Evolutionary conservation across 2,329 filamentous ascomycete species (phyloP), one percentile per base, ranked within the genome.

Genomic region (Phialemonium atrogriseum): DNA sequence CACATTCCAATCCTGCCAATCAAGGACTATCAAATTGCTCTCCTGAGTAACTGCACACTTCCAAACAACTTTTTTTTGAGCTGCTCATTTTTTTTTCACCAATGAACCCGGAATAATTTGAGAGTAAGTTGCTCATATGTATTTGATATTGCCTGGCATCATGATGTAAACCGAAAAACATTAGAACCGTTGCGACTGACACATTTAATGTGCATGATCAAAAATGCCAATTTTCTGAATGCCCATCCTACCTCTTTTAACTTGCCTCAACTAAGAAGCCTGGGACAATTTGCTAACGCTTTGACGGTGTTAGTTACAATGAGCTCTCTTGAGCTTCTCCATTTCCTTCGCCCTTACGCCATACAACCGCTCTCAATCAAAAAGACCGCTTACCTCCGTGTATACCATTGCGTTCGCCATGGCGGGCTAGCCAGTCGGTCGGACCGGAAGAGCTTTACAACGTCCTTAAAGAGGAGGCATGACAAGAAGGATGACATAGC

Each of bases 101-200:
- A n/a, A n/a, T n/a, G n/a, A n/a, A n/a, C n/a, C n/a, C n/a, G n/a
- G n/a, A n/a, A n/a, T n/a, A n/a, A n/a, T n/a, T n/a, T n/a, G n/a
- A n/a, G n/a, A n/a, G n/a, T n/a, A n/a, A n/a, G n/a, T n/a, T n/a
- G n/a, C n/a, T n/a, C n/a, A n/a, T n/a, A n/a, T n/a, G n/a, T n/a
- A n/a, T n/a, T n/a, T n/a, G n/a, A n/a, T n/a, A n/a, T n/a, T n/a
- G 7, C 15, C 14, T 9, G 21, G 28, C 32, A 27, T 35, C 37
- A 59, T 70, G 67, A 71, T 71, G 67, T 70, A 56, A 57, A 50
- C 52, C 50, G 56, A 60, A 55, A 60, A 57, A 62, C 52, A 49
- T 60, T 61, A 70, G 67, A 71, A 71, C 67, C 66, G 67, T 69
- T 71, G 67, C 68, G 65, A 70, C 61, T 71, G 67, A 72, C 62